Base-by-base conservation (phyloP, 129 eudicot species). In the Calendula officinalis region DNA sequence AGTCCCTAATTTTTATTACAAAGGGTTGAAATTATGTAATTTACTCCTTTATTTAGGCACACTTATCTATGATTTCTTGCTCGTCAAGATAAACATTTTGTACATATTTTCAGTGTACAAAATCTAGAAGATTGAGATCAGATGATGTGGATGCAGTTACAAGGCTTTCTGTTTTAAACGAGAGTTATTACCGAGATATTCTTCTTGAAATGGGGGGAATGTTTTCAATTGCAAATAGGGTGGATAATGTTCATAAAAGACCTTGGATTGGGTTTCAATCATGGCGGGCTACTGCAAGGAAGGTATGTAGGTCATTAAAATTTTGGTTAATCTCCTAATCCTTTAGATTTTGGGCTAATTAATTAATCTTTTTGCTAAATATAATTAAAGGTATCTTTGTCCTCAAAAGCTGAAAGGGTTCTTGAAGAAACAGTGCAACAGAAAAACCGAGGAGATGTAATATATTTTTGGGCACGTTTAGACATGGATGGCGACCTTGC, bases 231-330 rank as follows among this genome's bases (percentile, higher is more conserved):
- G 98, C 98, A 64, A 82, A 85, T 75, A 64, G 82, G 60, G 74
- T 92, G 63, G 98, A 88, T 65, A 75, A 88, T 60, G 83, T 92
- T 81, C 98, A 92, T 62, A 88, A 79, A 70, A 69, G 91, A 64
- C 96, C 98, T 27, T 88, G 98, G 98, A 88, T 92, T 65, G 98
- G 98, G 27, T 92, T 85, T 79, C 98, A 92, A 69, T 92, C 98
- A 38, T 92, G 98, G 98, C 88, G 86, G 48, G 91, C 98, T 69
- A 70, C 89, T 66, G 96, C 91, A n/a, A 88, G 85, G 75, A 83
- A 83, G 95, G 98, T 88, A 83, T 91, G 98, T 88, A 75, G 32
- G 73, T 61, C 48, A 56, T 38, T 60, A 15, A 33, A 39, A 42
- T 46, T 64, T 37, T 66, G 60, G 35, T 36, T 49, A 51, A 51